Evolutionary conservation across 2,329 filamentous ascomycete genomes (phyloP).

Genomic region (Colletotrichum sublineola): DNA sequence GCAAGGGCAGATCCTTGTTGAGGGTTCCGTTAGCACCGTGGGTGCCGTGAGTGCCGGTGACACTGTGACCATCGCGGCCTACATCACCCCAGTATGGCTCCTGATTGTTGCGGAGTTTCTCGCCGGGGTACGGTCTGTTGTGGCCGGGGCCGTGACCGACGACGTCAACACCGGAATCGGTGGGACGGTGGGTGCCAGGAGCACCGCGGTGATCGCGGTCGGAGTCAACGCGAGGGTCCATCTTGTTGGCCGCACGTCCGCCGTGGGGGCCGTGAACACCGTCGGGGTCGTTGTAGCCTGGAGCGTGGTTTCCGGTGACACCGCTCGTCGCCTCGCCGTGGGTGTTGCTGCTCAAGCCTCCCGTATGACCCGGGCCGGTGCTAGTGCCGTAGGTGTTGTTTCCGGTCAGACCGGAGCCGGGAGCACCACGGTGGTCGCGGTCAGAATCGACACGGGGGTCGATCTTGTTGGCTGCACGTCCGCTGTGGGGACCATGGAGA

Average conservation of each 20-base stretch:
- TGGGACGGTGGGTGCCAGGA: conserved; percentile 26
- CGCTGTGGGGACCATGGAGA: conserved; percentile 52
- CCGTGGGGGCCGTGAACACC: conserved; percentile 28
- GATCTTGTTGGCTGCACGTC: conserved; percentile 58
- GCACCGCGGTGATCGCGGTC: conserved; percentile 42
- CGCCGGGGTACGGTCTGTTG: conserved; percentile 10
- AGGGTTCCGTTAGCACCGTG: not conserved
- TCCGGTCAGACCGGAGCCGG: conserved; percentile 16
- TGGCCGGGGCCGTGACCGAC: conserved; percentile 15
- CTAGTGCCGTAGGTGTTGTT: conserved; percentile 21
- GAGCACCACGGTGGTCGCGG: conserved; percentile 48
- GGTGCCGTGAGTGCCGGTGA: not conserved
- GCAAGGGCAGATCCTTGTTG: conserved; percentile 37
- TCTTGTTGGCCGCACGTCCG: conserved; percentile 16
- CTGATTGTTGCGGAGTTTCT: conserved; percentile 6
- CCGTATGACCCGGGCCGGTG: conserved; percentile 44
- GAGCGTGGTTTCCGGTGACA: conserved; percentile 43
- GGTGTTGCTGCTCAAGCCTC: conserved; percentile 45
- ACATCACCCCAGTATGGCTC: conserved; percentile 39
- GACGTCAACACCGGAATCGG: conserved; percentile 37
- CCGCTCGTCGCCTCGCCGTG: conserved; percentile 50
- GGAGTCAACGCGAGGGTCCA: conserved; percentile 37
- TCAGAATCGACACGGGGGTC: conserved; percentile 65
- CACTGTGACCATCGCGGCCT: conserved; percentile 14
- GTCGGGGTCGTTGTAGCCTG: conserved; percentile 27